A percentile compares a stretch with the other conserved stretches of the same genome.
Evolutionary conservation across 164 flowering plant species (phyloP).

Genomic region (Annona squamosa): DNA sequence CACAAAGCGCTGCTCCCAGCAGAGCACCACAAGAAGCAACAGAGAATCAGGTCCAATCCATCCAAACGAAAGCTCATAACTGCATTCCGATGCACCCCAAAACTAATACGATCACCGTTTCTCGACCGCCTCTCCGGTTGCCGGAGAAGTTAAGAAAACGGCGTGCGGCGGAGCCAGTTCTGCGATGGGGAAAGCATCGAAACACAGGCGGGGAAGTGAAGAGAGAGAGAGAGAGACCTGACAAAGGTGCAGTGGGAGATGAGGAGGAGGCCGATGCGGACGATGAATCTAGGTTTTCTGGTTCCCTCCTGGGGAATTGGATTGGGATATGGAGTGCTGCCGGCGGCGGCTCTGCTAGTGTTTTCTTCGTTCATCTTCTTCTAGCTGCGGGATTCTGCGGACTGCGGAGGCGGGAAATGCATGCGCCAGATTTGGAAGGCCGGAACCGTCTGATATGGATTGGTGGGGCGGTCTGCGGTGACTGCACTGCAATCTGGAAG

Average conservation of each 20-base stretch:
- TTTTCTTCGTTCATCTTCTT: background rate
- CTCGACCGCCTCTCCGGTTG: background rate
- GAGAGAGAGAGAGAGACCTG: constrained; percentile 36
- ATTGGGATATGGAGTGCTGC: background rate
- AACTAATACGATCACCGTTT: too few species aligned
- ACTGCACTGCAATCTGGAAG: too few species aligned
- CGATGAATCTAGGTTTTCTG: constrained; percentile 54
- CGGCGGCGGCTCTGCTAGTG: background rate
- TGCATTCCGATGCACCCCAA: background rate
- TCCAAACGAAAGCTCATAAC: background rate
- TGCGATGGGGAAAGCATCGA: background rate
- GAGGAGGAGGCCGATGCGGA: constrained; percentile 63
- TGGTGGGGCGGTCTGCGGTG: too few species aligned
- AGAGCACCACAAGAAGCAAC: background rate
- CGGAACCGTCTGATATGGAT: too few species aligned
- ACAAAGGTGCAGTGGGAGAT: constrained; percentile 63
- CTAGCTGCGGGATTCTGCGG: background rate
- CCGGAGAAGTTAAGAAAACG: background rate
- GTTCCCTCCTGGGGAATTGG: background rate
- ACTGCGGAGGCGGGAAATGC: too few species aligned
- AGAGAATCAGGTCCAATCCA: background rate
- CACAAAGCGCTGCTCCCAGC: constrained; percentile 49
- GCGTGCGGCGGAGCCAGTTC: background rate
- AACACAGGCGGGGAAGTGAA: background rate
- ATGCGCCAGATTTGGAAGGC: too few species aligned